Base-by-base conservation (phyloP, 2,329 filamentous ascomycete species). In the Myriangium duriaei region DNA sequence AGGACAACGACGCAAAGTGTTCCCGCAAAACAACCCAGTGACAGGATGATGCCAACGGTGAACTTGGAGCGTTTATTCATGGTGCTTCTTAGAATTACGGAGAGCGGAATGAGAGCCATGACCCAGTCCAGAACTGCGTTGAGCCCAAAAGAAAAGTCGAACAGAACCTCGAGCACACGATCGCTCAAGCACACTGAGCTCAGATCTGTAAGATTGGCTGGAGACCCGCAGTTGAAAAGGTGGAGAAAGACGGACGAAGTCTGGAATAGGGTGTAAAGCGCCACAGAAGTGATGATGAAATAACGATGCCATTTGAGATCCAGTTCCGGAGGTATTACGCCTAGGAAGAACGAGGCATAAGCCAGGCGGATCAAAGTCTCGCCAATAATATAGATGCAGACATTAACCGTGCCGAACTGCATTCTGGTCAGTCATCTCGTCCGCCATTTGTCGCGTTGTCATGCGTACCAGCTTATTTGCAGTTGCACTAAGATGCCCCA, bases 51-150 rank as follows among this genome's bases (percentile, higher is more conserved):
- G 32, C 66, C 51, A 3, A 59, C 59, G 1, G 59, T 60, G 15
- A 60, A 32, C 43, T 65, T 66, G 29, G 60, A 56, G 7, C 53
- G 51, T 12, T 43, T 44, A 19, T 59, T 58, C 50, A 67, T 59
- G 33, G 61, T 54, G 6, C 61, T 51, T 14, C 58, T 56, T 46
- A 53, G 57, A 30, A 66, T 49, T 16, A 65, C 42, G 29, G 58
- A 51, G 4, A 57, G 52, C 2, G 63, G 63, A 9, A 65, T 54
- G 12, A 57, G 47, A 13, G 55, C 55, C 30, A 61, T 48, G 36
- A 50, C 39, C 42, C 49, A 50, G 45, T 61, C 55, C 34, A 37
- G n/a, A n/a, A n/a, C n/a, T n/a, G n/a, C n/a, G n/a, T n/a, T n/a
- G n/a, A n/a, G n/a, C n/a, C n/a, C n/a, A n/a, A n/a, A n/a, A n/a